phyloP scores from a whole-genome alignment of 768 basidiomycete genomes.

The Pleurotus eryngii region DNA sequence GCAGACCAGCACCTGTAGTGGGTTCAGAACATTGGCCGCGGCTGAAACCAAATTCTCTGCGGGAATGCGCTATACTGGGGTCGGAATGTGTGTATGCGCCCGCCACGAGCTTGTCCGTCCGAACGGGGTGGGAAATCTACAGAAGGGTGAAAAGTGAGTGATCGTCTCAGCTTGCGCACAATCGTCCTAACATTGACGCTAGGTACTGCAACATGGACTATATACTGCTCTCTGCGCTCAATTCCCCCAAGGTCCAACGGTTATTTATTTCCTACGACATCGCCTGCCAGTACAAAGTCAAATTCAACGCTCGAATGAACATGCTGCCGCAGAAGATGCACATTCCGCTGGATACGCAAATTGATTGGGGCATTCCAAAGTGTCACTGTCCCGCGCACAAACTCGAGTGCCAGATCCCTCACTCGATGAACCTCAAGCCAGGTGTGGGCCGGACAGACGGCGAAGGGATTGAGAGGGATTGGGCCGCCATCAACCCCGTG shows the following conservation, averaged over 20 bases:
- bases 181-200: background rate
- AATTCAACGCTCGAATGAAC: constrained; percentile 14
- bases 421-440: constrained; percentile 23
- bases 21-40: constrained; percentile 4
- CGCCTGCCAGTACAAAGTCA: constrained; percentile 25
- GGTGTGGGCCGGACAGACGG: constrained; percentile 27
- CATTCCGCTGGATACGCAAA: constrained; percentile 12
- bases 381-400: constrained; percentile 15
- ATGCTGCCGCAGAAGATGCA: constrained; percentile 9
- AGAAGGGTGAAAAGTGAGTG: constrained; percentile 28
- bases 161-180: background rate
- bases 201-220: constrained; percentile 23
- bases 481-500: constrained; percentile 6
- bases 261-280: constrained; percentile 29
- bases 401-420: constrained; percentile 9
- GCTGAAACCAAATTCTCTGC: constrained; percentile 9
- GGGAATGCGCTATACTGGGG: constrained; percentile 9
- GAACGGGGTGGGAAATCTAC: constrained; percentile 24
- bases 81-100: constrained; percentile 9
- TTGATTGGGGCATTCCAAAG: constrained; percentile 18
- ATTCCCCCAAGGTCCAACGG: background rate
- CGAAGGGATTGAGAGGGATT: constrained; percentile 20
- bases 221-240: constrained; percentile 15
- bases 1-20: constrained; percentile 2
- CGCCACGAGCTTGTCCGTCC: constrained; percentile 9